Base-by-base conservation (phyloP, 78 protist species). In the Blattamonas nauphoetae region DNA sequence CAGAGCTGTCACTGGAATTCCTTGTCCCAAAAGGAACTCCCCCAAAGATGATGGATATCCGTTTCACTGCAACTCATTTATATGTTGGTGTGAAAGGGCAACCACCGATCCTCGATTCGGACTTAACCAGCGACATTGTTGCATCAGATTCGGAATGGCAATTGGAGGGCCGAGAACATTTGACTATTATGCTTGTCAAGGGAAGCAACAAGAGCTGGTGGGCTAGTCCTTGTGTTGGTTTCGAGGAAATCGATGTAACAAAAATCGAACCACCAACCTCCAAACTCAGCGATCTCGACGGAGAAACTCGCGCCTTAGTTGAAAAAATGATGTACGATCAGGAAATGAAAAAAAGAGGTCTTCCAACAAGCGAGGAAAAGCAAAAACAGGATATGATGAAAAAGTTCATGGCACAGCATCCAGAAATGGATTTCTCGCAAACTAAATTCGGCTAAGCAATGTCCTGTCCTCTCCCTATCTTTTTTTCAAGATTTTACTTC, bases 241-340 rank as follows among this genome's bases (percentile, higher is more conserved):
- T 88, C n/a, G 89, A 84, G 1, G 91, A 84, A 38, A 86, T 93
- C 55, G 84, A 85, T 83, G 89, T 91, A 6, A 44, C 38, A 6
- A 91, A 91, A 44, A 88, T 91, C 42, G 88, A 89, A 85, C 95
- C 95, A 0, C 92, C 90, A 79, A 90, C 85, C 85, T 83, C 90
- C n/a, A 87, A 88, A 45, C 90, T 93, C 42, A 29, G 83, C 0
- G 95, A 93, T 45, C 63, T 93, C 21, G 95, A 93, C 45, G 87
- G 88, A 2, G 92, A 89, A 6, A 90, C 95, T 2, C 81, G 95
- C 3, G 29, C 77, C 3, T 87, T 88, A 55, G 95, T 93, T 1
- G 95, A 93, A 79, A 93, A 93, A 87, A 93, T 93, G 95, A 93
- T 93, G 95, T 90, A 38, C 78, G 92, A 91, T 85, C 93, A 91